Evolutionary conservation across 1,284 basidiomycete genomes (phyloP), one percentile per base, ranked within the genome.

Genomic region (Cutaneotrichosporon mucoides): DNA sequence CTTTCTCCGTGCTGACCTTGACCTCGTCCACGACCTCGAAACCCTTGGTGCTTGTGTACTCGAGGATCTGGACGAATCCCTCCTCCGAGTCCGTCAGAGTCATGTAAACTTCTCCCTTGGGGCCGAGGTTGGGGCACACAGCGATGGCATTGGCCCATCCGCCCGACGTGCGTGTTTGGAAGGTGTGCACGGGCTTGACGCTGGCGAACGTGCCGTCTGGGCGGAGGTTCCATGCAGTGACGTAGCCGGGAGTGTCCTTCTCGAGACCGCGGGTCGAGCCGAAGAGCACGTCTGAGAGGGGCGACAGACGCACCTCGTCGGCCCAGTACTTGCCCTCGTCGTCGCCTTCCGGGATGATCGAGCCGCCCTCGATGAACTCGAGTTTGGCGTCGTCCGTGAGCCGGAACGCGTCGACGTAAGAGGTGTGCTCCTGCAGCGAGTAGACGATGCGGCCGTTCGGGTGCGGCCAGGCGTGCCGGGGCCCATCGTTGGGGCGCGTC

Each of bases 81-180:
- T 71, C 65, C 61, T 78, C 76, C 51, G 71, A 74, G 53, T 76
- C 75, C 13, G 78, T 79, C 11, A 79, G 62, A 3, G 68, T 73
- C 38, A 76, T 64, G 47, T 66, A 78, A 6, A 71, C 68, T 53
- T 67, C 60, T 0, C 64, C 67, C 0, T 56, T 40, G 3, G 56
- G 48, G 11, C 69, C 62, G 1, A 60, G 36, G 8, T 59, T 62
- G 15, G 76, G 73, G 36, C 73, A 73, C 1, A 75, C 71, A 50
- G 76, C 72, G 36, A 79, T 75, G 0, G 77, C 77, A 56, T 79
- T 79, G 1, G 78, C 78, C 77, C 77, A 79, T 2, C 78, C 78
- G n/a, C 78, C 78, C 4, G 66, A 69, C 0, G 77, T 78, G 2
- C 72, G 68, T 1, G 77, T 78, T 58, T 78, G 64, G 66, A 70